These are phyloP conservation scores for Suhomyces guaymorum DNA, from an alignment of 1,139 yeast genomes.

Conservation along the genomic window DNA sequence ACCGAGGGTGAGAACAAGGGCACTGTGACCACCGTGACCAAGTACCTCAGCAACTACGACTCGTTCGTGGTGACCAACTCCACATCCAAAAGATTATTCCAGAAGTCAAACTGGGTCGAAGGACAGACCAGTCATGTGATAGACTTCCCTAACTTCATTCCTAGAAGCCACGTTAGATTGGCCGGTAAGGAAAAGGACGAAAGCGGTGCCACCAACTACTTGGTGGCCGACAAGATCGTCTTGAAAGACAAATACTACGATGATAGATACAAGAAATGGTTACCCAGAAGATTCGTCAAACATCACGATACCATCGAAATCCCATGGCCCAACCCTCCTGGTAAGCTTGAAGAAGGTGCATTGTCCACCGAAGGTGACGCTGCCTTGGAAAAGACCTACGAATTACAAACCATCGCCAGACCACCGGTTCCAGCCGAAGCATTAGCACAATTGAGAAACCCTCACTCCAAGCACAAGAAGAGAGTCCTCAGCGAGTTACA, in stretches of 20 bases:
- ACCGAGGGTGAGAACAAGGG: slow-evolving; percentile 72
- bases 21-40: slow-evolving; percentile 55
- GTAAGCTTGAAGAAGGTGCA: slow-evolving; percentile 55
- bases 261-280: slow-evolving; percentile 66
- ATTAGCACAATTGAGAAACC: slow-evolving; percentile 71
- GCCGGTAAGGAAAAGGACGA: slow-evolving; percentile 73
- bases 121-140: slow-evolving; percentile 74
- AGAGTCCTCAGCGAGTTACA: slow-evolving; percentile 60
- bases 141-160: slow-evolving; percentile 62
- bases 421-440: slow-evolving; percentile 72
- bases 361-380: slow-evolving; percentile 58
- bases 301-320: slow-evolving; percentile 67
- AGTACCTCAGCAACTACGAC: slow-evolving; percentile 33
- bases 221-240: slow-evolving; percentile 75
- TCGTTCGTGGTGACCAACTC: slow-evolving; percentile 39
- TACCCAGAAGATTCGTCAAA: slow-evolving; percentile 77
- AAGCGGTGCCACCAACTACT: slow-evolving; percentile 58
- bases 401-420: slow-evolving; percentile 64
- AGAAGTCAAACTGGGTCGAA: slow-evolving; percentile 71
- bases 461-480: slow-evolving; percentile 59
- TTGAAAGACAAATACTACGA: slow-evolving; percentile 73
- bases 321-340: slow-evolving; percentile 90
- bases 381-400: slow-evolving; percentile 74
- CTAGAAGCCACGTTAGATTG: slow-evolving; percentile 47
- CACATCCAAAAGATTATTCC: slow-evolving; percentile 44